Conservation (phyloP, 805 yeast genomes). For the Metschnikowia shivogae region DNA sequence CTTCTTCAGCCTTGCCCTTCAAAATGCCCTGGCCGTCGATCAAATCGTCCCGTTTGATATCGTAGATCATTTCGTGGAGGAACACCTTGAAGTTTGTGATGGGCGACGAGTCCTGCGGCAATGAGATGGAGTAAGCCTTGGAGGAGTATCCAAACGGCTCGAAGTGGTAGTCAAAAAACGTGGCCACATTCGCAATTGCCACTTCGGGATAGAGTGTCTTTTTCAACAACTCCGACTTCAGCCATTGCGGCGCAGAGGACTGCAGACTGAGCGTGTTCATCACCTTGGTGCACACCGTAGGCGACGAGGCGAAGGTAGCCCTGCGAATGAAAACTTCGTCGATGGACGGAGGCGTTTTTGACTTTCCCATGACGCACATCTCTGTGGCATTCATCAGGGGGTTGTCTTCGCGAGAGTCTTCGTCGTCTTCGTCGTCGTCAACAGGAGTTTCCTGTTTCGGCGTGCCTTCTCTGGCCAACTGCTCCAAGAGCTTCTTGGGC, state of each 20-base stretch:
- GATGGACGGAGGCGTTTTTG: constrained; percentile 11
- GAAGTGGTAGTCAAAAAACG: constrained; percentile 35
- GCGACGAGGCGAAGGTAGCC: constrained; percentile 14
- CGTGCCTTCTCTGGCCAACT: constrained; percentile 12
- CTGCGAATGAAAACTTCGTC: constrained; percentile 18
- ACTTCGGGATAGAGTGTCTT: constrained; percentile 30
- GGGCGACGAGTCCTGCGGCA: constrained; percentile 45
- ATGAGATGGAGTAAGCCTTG: constrained; percentile 38
- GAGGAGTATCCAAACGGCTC: constrained; percentile 34
- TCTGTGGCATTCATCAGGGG: constrained; percentile 12
- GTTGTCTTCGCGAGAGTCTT: constrained; percentile 5
- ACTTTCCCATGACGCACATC: constrained; percentile 16
- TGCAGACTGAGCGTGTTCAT: constrained; percentile 12
- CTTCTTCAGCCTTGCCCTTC: constrained; percentile 31
- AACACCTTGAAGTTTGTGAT: constrained; percentile 43
- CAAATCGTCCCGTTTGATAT: constrained; percentile 30
- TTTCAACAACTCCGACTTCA: constrained; percentile 22
- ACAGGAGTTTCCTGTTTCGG: constrained; percentile 9
- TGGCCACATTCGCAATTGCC: constrained; percentile 23
- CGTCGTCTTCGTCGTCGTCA: constrained; percentile 9
- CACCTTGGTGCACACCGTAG: constrained; percentile 8
- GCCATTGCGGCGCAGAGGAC: constrained; percentile 13
- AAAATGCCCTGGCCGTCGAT: constrained; percentile 29
- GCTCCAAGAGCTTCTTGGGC: constrained; percentile 21
- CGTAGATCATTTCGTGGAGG: constrained; percentile 32